These are phyloP conservation scores for Saccharomycopsis schoenii DNA, from an alignment of 805 yeast genomes.

Conservation along the genomic window DNA sequence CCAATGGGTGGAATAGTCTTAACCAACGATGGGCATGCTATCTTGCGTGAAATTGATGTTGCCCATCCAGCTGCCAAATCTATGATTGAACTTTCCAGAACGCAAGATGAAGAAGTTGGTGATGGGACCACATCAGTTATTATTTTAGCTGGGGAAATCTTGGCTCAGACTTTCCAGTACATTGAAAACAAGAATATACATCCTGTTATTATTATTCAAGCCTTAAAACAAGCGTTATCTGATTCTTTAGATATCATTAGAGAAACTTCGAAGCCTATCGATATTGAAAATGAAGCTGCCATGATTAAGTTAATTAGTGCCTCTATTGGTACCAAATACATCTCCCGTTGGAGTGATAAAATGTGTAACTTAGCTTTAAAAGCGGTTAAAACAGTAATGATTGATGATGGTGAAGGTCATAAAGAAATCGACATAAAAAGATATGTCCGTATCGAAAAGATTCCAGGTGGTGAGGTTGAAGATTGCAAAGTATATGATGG, in stretches of 20 bases:
- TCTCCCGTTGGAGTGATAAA: conserved; percentile 78
- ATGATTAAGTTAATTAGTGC: conserved; percentile 81
- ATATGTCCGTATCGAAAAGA: conserved; percentile 87
- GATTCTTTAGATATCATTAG: conserved; percentile 88
- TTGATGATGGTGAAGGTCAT: conserved; percentile 35
- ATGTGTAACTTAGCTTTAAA: conserved; percentile 84
- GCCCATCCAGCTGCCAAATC: conserved; percentile 99
- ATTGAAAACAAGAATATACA: conserved; percentile 85
- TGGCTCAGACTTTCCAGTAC: conserved; percentile 91
- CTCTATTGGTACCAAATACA: conserved; percentile 93
- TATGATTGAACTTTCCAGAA: conserved; percentile 92
- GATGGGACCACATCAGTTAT: conserved; percentile 98
- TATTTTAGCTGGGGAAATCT: conserved; percentile 91
- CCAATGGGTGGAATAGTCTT: conserved; percentile 92
- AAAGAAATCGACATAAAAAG: conserved; percentile 89
- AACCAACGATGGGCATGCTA: conserved; percentile 98
- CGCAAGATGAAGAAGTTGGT: conserved; percentile 90
- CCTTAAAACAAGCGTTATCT: conserved; percentile 78
- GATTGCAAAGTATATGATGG: conserved; percentile 87
- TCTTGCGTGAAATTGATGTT: conserved; percentile 90
- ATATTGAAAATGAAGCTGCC: conserved; percentile 71
- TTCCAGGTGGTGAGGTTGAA: conserved; percentile 96
- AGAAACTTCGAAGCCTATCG: conserved; percentile 75
- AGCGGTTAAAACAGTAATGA: conserved; percentile 77
- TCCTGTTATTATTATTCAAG: conserved; percentile 92